Conservation (phyloP, 2,329 filamentous ascomycete species). For the Paecilomyces fulvus region DNA sequence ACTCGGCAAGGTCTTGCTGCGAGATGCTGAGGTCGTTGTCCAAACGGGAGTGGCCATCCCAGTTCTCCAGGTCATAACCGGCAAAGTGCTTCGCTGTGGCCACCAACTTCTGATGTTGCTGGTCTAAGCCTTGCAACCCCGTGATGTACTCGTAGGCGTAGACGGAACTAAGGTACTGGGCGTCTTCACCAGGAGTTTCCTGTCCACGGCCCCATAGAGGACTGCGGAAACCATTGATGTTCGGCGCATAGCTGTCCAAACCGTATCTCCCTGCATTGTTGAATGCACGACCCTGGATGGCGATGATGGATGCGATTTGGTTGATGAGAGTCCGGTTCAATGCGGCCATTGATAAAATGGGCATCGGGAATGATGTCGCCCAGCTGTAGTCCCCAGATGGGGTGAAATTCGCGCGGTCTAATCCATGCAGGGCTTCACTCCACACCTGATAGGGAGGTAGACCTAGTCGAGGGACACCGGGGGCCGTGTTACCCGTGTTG, state of each 20-base stretch:
- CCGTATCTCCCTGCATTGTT: constrained; percentile 47
- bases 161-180: constrained; percentile 37
- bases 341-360: constrained; percentile 53
- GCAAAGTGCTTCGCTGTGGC: constrained; percentile 53
- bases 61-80: constrained; percentile 49
- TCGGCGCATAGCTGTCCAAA: constrained; percentile 44
- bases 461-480: constrained; percentile 48
- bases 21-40: constrained; percentile 49
- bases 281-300: constrained; percentile 57
- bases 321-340: constrained; percentile 56
- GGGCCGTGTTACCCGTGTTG: constrained; percentile 40
- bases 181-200: constrained; percentile 54
- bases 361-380: constrained; percentile 58
- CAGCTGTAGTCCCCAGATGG: constrained; percentile 46
- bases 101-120: constrained; percentile 33
- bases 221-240: constrained; percentile 58
- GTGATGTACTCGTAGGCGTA: constrained; percentile 48
- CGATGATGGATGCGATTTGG: constrained; percentile 45
- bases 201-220: constrained; percentile 55
- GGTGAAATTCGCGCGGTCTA: constrained; percentile 52
- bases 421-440: constrained; percentile 52
- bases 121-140: constrained; percentile 44
- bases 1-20: constrained; percentile 57
- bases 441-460: constrained; percentile 54
- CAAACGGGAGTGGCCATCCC: constrained; percentile 35